These are phyloP conservation scores for Mycena indigotica DNA, from an alignment of 768 basidiomycete genomes.

Conservation along the genomic window DNA sequence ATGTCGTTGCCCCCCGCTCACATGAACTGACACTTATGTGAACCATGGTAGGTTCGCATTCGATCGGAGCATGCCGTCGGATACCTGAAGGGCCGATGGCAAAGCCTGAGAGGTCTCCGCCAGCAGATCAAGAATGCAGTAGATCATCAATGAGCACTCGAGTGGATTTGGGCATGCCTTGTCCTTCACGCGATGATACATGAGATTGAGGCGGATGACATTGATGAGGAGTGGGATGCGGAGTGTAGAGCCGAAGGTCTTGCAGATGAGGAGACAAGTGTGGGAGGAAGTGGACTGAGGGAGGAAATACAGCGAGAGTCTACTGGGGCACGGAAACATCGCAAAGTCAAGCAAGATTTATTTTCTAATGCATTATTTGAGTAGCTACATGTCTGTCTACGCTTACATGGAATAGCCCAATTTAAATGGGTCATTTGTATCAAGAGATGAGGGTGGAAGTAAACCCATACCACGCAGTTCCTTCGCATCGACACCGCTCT, in stretches of 20 bases:
- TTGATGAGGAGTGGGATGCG: neutral
- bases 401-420: neutral
- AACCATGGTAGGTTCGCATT: constrained; percentile 27
- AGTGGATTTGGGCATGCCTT: neutral
- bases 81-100: constrained; percentile 27
- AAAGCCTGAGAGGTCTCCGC: constrained; percentile 23
- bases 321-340: neutral
- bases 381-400: neutral
- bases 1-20: too few species aligned
- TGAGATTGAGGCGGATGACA: neutral
- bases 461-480: neutral
- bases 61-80: constrained; percentile 30
- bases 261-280: neutral
- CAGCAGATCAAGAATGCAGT: constrained; percentile 24
- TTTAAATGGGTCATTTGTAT: neutral
- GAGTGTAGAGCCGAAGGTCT: neutral
- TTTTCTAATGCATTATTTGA: neutral
- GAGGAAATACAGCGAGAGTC: neutral
- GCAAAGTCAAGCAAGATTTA: neutral
- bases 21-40: too few species aligned
- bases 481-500: neutral
- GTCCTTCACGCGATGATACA: neutral
- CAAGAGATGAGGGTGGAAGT: neutral
- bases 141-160: constrained; percentile 2
- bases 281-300: neutral